These are phyloP conservation scores for Talaromyces liani DNA, from an alignment of 495 filamentous ascomycete genomes.

Conservation along the genomic window DNA sequence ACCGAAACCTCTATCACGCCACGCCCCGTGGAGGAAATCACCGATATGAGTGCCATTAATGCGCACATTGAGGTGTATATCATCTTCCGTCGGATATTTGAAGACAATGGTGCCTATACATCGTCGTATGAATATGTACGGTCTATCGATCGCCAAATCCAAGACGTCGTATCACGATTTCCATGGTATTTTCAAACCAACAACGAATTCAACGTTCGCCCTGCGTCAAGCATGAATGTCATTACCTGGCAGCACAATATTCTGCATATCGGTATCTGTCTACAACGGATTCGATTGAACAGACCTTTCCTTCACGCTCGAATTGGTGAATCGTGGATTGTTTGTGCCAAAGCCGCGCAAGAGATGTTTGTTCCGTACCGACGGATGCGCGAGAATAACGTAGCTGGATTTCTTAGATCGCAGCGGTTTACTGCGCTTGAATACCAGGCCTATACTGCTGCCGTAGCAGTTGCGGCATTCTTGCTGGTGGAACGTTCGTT, in stretches of 20 bases:
- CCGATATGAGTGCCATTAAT: constrained; percentile 8
- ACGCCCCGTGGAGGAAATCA: constrained; percentile 5
- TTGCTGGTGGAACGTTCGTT: constrained; percentile 11
- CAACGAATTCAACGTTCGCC: neutral
- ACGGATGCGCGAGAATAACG: constrained; percentile 5
- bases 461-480: constrained; percentile 10
- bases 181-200: constrained; percentile 9
- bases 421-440: constrained; percentile 4
- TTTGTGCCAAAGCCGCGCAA: constrained; percentile 6
- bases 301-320: constrained; percentile 9
- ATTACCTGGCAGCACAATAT: constrained; percentile 9
- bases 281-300: constrained; percentile 9
- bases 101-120: constrained; percentile 5
- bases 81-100: constrained; percentile 6
- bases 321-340: constrained; percentile 8
- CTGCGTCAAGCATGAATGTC: neutral
- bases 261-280: constrained; percentile 7
- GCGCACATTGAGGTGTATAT: constrained; percentile 3
- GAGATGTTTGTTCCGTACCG: constrained; percentile 10
- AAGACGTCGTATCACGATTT: constrained; percentile 2
- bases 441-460: constrained; percentile 9
- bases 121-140: constrained; percentile 8
- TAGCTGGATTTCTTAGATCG: constrained; percentile 4
- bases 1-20: constrained; percentile 1
- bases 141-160: constrained; percentile 7